Base-by-base conservation (phyloP, 306 rosid species). In the Nissolia schottii region DNA sequence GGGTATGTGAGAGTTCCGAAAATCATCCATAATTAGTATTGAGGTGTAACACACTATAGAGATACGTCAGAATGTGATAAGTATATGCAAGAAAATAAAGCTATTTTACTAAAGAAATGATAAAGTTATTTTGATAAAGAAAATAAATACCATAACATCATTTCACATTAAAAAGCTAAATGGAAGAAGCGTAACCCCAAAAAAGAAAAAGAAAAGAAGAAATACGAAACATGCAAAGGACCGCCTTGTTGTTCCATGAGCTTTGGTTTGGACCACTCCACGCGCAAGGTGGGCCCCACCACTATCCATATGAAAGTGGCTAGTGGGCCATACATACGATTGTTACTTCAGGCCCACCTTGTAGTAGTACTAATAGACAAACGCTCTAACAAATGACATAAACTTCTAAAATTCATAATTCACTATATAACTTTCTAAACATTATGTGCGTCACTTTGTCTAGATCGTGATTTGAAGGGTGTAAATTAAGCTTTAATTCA, bases 231-330 rank as follows among this genome's bases (percentile, higher is more conserved):
- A 70, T 66, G 59, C 23, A 2, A 48, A 51, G 28, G 56, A 62
- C 57, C 46, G 60, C 37, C 64, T 70, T 61, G 28, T 49, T 59
- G 62, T 76, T 62, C 50, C 46, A 58, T 71, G 68, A 75, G 69
- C n/a, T 67, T 81, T 40, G 69, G 80, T 13, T 57, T 73, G 79
- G 86, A 78, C 83, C 70, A 60, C 63, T 64, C 11, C 75, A 77
- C 72, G 79, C 76, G 81, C 71, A 69, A 59, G 75, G 27, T 77
- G 82, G 84, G 35, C 57, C 86, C 82, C 77, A 76, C 77, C 66
- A 57, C 67, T 50, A 43, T 32, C 58, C 67, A 64, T n/a, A n/a
- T 49, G 46, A 28, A 67, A 79, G 41, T 62, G 71, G 66, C 18
- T 8, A 59, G 64, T 76, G 56, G 82, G 71, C 64, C 80, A 72